phyloP scores from a whole-genome alignment of 176 grass and related monocot genomes.

The Luzula sylvatica region DNA sequence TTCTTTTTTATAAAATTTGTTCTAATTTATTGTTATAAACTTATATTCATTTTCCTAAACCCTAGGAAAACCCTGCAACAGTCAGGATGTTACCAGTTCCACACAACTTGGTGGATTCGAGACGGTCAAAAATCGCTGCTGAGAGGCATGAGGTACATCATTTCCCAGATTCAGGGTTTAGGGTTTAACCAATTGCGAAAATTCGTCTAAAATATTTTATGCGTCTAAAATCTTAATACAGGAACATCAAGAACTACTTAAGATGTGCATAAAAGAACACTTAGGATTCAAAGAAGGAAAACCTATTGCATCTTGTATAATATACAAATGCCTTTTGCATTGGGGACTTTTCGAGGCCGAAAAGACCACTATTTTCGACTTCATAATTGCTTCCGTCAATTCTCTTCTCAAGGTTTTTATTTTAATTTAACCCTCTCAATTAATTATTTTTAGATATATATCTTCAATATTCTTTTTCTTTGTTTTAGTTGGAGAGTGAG shows the following conservation, averaged over 20 bases:
- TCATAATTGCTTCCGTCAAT: conserved; percentile 73
- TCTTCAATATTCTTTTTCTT: conserved; percentile 14
- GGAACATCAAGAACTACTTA: conserved; percentile 65
- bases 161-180: conserved; percentile 2
- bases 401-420: conserved; percentile 47
- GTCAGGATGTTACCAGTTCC: conserved; percentile 44
- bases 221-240: no score
- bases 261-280: conserved; percentile 63
- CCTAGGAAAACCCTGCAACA: conserved; percentile 39
- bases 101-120: conserved; percentile 37
- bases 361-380: conserved; percentile 76
- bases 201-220: not conserved
- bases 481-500: conserved; percentile 61
- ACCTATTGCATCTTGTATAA: conserved; percentile 66
- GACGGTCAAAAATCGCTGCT: conserved; percentile 56
- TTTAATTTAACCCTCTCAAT: conserved; percentile 2
- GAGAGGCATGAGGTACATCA: conserved; percentile 59
- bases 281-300: conserved; percentile 83
- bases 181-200: not conserved
- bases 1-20: not conserved
- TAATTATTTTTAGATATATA: conserved; percentile 1
- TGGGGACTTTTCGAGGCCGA: conserved; percentile 81
- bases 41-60: conserved; percentile 9
- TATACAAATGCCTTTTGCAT: conserved; percentile 73
- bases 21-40: conserved; percentile 9